These are phyloP conservation scores for Stenocarpella maydis DNA, from an alignment of 2,329 filamentous ascomycete genomes.

Conservation along the genomic window DNA sequence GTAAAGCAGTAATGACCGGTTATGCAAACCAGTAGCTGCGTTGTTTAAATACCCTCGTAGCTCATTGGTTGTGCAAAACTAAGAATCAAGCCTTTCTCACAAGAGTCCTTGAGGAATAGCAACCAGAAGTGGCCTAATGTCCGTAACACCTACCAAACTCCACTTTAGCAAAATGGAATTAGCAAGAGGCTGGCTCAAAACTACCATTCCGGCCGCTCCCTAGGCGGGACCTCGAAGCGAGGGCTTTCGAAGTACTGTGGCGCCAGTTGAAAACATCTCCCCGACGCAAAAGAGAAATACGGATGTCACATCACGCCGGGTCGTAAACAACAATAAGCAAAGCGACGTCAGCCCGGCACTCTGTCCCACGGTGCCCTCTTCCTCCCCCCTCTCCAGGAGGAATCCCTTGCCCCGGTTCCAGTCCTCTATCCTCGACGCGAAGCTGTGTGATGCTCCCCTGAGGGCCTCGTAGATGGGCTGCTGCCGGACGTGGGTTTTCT, in stretches of 20 bases:
- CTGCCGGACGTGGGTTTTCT: constrained; percentile 5
- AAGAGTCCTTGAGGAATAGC: not conserved
- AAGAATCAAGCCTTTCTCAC: not conserved
- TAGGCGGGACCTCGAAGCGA: not conserved
- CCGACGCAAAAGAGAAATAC: not conserved
- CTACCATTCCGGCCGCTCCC: not conserved
- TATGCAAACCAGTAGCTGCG: not conserved
- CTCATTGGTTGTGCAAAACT: too few species aligned
- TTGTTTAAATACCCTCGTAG: too few species aligned
- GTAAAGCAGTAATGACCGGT: not conserved
- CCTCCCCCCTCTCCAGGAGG: too few species aligned
- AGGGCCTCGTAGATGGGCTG: constrained; percentile 8
- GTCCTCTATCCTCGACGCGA: constrained; percentile 9
- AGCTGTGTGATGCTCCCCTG: constrained; percentile 3
- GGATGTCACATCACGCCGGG: not conserved
- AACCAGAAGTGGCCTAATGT: not conserved
- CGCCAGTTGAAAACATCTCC: not conserved
- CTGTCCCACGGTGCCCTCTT: too few species aligned
- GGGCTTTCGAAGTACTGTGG: not conserved
- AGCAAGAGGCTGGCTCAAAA: not conserved
- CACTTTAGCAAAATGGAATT: not conserved
- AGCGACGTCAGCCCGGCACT: not conserved
- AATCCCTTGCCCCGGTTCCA: too few species aligned
- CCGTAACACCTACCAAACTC: not conserved
- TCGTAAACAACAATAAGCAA: not conserved